phyloP scores from a whole-genome alignment of 208 protist species.

The Leishmania martiniquensis region DNA sequence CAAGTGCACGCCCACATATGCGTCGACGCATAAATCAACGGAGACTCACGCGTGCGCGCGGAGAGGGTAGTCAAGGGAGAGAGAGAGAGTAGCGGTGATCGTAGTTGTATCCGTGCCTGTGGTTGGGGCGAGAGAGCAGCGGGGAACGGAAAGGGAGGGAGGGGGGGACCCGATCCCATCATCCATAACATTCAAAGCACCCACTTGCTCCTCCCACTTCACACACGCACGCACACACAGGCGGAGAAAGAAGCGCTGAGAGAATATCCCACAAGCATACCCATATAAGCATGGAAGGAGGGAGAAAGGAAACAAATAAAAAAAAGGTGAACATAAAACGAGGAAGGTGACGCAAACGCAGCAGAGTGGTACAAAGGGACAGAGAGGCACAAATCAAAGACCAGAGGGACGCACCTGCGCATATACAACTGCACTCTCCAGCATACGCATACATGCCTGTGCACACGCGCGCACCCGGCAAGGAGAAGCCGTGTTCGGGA shows the following conservation, averaged over 20 bases:
- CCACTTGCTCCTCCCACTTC: background rate
- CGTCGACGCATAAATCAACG: background rate
- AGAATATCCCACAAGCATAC: background rate
- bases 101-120: background rate
- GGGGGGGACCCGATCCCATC: background rate
- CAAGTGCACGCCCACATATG: background rate
- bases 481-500: background rate
- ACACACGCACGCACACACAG: too few relatives aligned
- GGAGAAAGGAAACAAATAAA: background rate
- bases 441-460: background rate
- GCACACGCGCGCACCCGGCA: background rate
- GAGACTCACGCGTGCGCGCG: background rate
- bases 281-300: background rate
- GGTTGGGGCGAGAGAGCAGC: background rate
- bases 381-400: background rate
- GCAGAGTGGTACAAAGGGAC: background rate
- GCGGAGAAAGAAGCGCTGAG: background rate
- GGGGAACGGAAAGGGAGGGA: too few relatives aligned
- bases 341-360: background rate
- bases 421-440: background rate
- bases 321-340: background rate
- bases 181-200: background rate
- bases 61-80: background rate
- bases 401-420: background rate
- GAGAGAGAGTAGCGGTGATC: background rate